Evolutionary conservation across 257 asterid genomes (phyloP), one percentile per base, ranked within the genome.

Genomic region (Lycium ferocissimum): DNA sequence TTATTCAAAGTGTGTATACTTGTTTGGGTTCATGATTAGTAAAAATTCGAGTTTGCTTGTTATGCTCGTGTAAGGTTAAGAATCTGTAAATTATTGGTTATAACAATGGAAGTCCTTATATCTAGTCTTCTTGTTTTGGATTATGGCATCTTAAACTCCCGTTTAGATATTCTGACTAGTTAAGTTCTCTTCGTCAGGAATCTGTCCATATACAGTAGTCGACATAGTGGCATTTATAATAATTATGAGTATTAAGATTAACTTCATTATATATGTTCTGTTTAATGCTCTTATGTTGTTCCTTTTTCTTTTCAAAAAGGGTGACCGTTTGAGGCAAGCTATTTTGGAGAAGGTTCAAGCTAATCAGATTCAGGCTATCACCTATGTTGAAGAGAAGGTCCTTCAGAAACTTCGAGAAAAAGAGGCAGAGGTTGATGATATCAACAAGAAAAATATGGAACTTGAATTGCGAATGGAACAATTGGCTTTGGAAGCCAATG

Each of bases 341-440:
- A 81, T 97, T 45, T 35, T 91, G 59, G 99, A 93, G 86, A 97
- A 95, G 89, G 89, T 92, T 88, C 99, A 93, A 81, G 94, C 95
- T 37, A 90, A 89, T 84, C 99, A 97, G 86, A 94, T 95, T 82
- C 98, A 93, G 66, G 93, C 94, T 5, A 86, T 97, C 88, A 90
- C 98, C 63, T 94, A 91, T 22, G 86, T 94, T 5, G 99, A 95
- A 86, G 99, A 95, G 81, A 95, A 91, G 91, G 94, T 95, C 59
- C 57, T 90, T 38, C 92, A 91, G 84, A 95, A 92, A 85, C 92
- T 97, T 17, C 93, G 92, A 1, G 98, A 93, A 86, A 97, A 90
- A 88, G 98, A 97, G 62, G 85, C 93, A 0, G 98, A 93, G 90
- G 85, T 97, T 85, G 97, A 92, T 80, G 91, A 86, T 85, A 92